Evolutionary conservation across 2,329 filamentous ascomycete species (phyloP), one percentile per base, ranked within the genome.

Genomic region (Aspergillus glaucus): DNA sequence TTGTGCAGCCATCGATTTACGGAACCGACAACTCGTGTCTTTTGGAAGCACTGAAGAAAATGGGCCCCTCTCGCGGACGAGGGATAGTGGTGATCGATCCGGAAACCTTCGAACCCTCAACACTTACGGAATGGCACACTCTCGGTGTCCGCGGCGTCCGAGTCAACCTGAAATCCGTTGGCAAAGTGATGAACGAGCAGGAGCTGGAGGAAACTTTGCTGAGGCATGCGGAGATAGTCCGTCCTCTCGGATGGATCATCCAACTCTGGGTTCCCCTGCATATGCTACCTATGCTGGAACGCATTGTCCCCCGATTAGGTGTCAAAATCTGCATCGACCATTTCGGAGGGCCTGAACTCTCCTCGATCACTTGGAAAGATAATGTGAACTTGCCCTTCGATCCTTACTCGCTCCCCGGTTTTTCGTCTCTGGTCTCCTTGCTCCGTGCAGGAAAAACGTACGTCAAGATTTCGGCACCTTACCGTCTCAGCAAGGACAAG

Each of bases 1-100:
- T 85, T 9, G 76, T 81, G 2, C 82, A 85, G 55, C 79, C 80
- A 1, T 82, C 79, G 14, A 79, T 82, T 45, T 85, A 84, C 60
- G 80, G 78, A 21, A 68, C 71, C 46, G 80, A 85, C 63, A 85
- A 85, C 56, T 69, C 73, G 0, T 82, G 79, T 57, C 65, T 83
- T 3, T 69, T 85, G 10, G 75, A 79, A 40, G 78, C 78, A 0
- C 67, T 85, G 10, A 58, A 62, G 6, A 61, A 60, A 9, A 61
- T 84, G 2, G 79, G 79, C 0, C 71, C 76, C 0, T 59, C 62
- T 12, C 69, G 71, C 36, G 80, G 73, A 6, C 69, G 81, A 41
- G 82, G 73, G 2, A 76, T 85, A 6, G 77, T 84, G 2, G 71
- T 73, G 6, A 75, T 84, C 55, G 77, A 84, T 48, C 76, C 79